Evolutionary conservation across 805 yeast species (phyloP).

Genomic region (Millerozyma acaciae): DNA sequence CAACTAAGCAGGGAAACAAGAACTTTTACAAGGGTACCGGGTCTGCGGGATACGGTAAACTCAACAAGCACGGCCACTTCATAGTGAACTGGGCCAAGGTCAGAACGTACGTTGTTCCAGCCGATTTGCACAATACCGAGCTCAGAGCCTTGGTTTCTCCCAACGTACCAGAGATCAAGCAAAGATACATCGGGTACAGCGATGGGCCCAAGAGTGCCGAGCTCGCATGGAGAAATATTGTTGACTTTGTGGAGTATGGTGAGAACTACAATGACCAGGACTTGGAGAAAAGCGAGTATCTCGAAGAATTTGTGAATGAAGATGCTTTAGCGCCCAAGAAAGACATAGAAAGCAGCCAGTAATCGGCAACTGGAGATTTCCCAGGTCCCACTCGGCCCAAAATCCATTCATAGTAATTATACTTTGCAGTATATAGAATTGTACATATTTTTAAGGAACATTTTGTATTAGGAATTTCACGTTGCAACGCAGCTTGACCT

Average conservation of each 20-base stretch:
- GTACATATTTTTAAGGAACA: no score
- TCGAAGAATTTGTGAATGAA: conserved; percentile 34
- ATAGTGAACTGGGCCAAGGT: conserved; percentile 80
- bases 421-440: no score
- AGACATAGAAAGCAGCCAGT: no score
- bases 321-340: neutral
- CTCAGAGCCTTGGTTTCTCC: conserved; percentile 78
- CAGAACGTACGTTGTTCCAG: conserved; percentile 85
- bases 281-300: conserved; percentile 30
- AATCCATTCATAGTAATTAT: no score
- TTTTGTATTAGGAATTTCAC: no score
- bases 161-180: conserved; percentile 64
- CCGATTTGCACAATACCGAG: conserved; percentile 28
- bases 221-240: conserved; percentile 65
- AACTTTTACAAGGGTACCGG: conserved; percentile 95
- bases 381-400: no score
- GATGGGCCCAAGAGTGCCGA: conserved; percentile 74
- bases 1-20: conserved; percentile 93
- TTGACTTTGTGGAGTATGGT: conserved; percentile 76
- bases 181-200: conserved; percentile 62
- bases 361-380: no score
- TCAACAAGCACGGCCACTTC: conserved; percentile 72
- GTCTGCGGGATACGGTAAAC: conserved; percentile 86
- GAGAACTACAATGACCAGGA: conserved; percentile 40
- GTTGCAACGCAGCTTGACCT: no score